Conservation (phyloP, 345 rosid species). For the Salix udensis region DNA sequence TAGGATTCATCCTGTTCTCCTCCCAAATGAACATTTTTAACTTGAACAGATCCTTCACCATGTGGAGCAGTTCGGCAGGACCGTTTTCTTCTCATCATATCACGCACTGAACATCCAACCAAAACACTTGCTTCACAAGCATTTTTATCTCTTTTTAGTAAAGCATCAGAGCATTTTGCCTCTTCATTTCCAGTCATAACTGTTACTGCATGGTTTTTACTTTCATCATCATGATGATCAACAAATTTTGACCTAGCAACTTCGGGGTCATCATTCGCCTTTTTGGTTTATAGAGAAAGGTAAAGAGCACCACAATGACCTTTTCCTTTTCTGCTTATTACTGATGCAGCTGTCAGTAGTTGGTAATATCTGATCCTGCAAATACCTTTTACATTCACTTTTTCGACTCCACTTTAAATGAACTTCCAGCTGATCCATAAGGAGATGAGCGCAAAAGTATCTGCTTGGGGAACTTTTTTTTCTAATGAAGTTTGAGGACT, state of each 20-base stretch:
- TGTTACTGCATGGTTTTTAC: conserved; percentile 18
- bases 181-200: conserved; percentile 25
- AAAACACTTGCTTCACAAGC: conserved; percentile 28
- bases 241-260: conserved; percentile 13
- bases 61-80: conserved; percentile 36
- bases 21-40: conserved; percentile 28
- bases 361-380: conserved; percentile 22
- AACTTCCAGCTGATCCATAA: conserved; percentile 35
- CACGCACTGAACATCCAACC: conserved; percentile 64
- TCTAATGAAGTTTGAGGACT: conserved; percentile 33
- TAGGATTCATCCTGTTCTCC: conserved; percentile 23
- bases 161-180: conserved; percentile 27
- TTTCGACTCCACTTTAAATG: conserved; percentile 36
- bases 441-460: conserved; percentile 33
- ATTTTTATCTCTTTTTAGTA: conserved; percentile 27
- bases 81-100: conserved; percentile 84
- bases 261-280: conserved; percentile 33
- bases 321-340: conserved; percentile 35
- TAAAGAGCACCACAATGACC: conserved; percentile 61
- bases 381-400: conserved; percentile 32
- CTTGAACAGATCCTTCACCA: conserved; percentile 33
- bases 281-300: conserved; percentile 43
- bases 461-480: conserved; percentile 41
- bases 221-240: conserved; percentile 29
- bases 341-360: conserved; percentile 23